phyloP scores from a whole-genome alignment of 164 flowering plant species.

The Vitis rotundifolia region DNA sequence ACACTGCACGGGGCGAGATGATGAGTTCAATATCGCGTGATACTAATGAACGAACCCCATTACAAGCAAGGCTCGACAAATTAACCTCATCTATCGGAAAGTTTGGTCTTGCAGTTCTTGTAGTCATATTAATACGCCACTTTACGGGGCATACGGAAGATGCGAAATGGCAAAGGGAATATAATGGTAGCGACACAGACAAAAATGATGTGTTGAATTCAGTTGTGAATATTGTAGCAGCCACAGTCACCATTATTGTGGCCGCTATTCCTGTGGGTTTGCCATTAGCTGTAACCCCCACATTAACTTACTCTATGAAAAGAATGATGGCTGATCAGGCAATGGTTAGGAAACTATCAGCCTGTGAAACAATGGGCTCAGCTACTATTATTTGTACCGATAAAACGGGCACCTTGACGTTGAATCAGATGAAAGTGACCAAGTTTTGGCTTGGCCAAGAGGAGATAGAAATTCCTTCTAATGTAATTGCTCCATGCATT shows the following conservation, averaged over 20 bases:
- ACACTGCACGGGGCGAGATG: conserved; percentile 73
- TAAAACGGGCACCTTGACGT: conserved; percentile 72
- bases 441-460: conserved; percentile 61
- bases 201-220: conserved; percentile 41
- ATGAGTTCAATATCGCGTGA: conserved; percentile 56
- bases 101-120: conserved; percentile 60
- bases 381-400: conserved; percentile 74
- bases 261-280: conserved; percentile 86
- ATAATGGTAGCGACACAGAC: conserved; percentile 31
- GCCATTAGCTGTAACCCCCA: conserved; percentile 72
- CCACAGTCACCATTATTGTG: conserved; percentile 72
- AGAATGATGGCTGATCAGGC: conserved; percentile 84
- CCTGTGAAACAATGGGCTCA: conserved; percentile 88
- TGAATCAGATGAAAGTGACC: conserved; percentile 74
- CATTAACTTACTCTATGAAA: conserved; percentile 81
- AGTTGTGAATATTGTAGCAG: conserved; percentile 48
- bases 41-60: conserved; percentile 51
- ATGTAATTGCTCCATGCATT: conserved; percentile 15
- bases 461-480: conserved; percentile 15
- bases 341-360: conserved; percentile 73
- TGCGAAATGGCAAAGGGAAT: conserved; percentile 41
- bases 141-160: conserved; percentile 65
- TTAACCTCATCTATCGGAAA: conserved; percentile 68
- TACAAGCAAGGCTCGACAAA: conserved; percentile 59
- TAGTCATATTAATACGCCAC: conserved; percentile 55